Percentiles rank a stretch among this genome's conserved stretches.
Conservation (phyloP, 495 filamentous ascomycete species). For the Hypoxylon rickii region DNA sequence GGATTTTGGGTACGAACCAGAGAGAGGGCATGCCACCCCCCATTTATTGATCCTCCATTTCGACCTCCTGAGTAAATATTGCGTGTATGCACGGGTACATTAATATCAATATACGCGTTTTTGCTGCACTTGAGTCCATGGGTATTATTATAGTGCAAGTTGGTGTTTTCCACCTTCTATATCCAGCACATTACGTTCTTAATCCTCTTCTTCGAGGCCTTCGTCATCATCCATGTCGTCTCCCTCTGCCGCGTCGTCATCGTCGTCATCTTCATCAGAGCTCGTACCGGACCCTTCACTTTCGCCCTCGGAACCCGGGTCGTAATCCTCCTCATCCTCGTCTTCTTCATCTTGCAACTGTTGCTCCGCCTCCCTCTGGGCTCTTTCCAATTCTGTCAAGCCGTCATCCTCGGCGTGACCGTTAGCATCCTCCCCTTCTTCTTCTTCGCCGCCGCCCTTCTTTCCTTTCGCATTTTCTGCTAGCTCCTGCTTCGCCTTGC, state of each 20-base stretch:
- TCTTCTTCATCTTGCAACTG: constrained; percentile 70
- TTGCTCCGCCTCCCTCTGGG: constrained; percentile 53
- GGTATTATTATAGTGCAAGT: not conserved
- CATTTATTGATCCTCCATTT: too few species aligned
- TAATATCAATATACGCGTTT: constrained; percentile 3
- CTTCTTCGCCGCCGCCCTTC: constrained; percentile 74
- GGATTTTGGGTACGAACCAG: too few species aligned
- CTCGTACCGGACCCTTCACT: constrained; percentile 70
- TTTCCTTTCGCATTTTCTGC: constrained; percentile 51
- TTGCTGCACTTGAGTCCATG: not conserved
- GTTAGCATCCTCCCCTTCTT: constrained; percentile 53
- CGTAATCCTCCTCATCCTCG: constrained; percentile 88
- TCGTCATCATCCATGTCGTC: constrained; percentile 51
- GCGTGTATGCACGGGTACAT: too few species aligned
- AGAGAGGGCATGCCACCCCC: too few species aligned
- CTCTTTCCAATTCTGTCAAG: constrained; percentile 62
- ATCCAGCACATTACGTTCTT: too few species aligned
- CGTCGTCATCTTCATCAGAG: constrained; percentile 56
- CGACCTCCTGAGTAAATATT: too few species aligned
- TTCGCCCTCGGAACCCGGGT: constrained; percentile 75
- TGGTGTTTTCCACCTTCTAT: too few species aligned
- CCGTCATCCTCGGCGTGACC: constrained; percentile 67
- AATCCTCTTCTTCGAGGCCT: constrained; percentile 25
- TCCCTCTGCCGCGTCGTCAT: constrained; percentile 53
- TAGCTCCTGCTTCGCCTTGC: constrained; percentile 73